These are phyloP conservation scores for Phialophora expanda DNA, from an alignment of 2,329 filamentous ascomycete species.

Conservation along the genomic window DNA sequence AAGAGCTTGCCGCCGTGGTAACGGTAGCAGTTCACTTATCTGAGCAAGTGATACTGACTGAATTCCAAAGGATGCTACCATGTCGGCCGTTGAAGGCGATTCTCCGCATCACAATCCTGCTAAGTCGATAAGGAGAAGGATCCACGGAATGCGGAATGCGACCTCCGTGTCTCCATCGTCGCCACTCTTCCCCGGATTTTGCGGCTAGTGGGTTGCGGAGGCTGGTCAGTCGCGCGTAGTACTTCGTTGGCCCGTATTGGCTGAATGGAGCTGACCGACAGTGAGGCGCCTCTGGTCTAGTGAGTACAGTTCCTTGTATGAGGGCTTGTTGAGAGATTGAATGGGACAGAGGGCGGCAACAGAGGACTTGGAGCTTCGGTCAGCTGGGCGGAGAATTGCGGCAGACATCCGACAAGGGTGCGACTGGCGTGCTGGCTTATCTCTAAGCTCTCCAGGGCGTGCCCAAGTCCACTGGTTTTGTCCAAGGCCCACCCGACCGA, in stretches of 20 bases:
- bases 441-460: background rate
- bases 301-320: no score
- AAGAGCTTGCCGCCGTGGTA: constrained; percentile 20
- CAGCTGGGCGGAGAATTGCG: background rate
- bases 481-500: background rate
- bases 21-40: constrained; percentile 28
- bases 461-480: background rate
- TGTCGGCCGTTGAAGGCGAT: background rate
- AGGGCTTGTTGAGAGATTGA: background rate
- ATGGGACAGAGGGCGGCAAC: background rate
- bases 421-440: background rate
- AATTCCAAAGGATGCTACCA: constrained; percentile 5
- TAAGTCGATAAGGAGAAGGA: constrained; percentile 16
- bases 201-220: constrained; percentile 10
- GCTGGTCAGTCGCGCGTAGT: background rate
- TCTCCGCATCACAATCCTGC: background rate
- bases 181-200: constrained; percentile 17
- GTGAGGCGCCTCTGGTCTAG: background rate
- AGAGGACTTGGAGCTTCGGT: background rate
- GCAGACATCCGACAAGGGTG: background rate
- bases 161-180: constrained; percentile 18
- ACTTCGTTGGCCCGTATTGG: background rate
- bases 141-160: constrained; percentile 20
- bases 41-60: constrained; percentile 15
- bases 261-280: background rate